Conservation (phyloP, 371 early-diverging fungal species). For the Mortierella sp. region DNA sequence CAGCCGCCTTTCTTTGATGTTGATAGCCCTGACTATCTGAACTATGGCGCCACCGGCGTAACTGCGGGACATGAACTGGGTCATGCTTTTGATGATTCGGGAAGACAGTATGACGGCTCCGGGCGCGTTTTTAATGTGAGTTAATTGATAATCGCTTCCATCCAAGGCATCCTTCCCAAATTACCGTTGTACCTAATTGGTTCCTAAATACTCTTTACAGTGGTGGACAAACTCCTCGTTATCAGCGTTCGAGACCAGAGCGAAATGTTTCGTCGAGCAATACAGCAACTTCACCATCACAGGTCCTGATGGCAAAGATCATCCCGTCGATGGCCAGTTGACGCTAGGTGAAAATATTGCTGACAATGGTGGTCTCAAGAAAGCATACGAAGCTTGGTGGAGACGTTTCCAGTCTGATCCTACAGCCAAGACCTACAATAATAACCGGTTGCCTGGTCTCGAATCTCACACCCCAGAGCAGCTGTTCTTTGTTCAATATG, state of each 20-base stretch:
- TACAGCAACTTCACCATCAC: constrained; percentile 53
- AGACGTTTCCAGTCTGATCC: constrained; percentile 51
- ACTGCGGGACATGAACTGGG: constrained; percentile 70
- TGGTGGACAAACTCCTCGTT: constrained; percentile 75
- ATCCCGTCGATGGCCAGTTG: constrained; percentile 63
- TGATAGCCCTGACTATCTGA: constrained; percentile 61
- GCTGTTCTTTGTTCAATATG: constrained; percentile 65
- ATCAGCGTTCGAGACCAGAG: constrained; percentile 58
- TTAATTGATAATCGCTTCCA: neutral
- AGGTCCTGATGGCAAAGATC: constrained; percentile 4
- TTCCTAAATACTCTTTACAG: constrained; percentile 29
- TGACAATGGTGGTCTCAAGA: constrained; percentile 74
- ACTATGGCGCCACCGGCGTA: constrained; percentile 69
- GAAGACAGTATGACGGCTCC: constrained; percentile 15
- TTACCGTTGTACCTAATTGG: no score
- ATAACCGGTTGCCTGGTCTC: constrained; percentile 12
- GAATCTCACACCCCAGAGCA: constrained; percentile 57
- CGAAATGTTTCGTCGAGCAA: constrained; percentile 72
- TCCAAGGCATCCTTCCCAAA: no score
- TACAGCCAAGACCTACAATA: constrained; percentile 19
- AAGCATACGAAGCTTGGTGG: constrained; percentile 56
- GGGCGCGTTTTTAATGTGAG: constrained; percentile 25
- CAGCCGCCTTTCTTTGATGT: constrained; percentile 60
- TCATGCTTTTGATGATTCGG: constrained; percentile 53
- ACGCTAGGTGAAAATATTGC: constrained; percentile 80